phyloP scores from a whole-genome alignment of 192 early-diverging fungal genomes.

The Allomyces macrogynus region DNA sequence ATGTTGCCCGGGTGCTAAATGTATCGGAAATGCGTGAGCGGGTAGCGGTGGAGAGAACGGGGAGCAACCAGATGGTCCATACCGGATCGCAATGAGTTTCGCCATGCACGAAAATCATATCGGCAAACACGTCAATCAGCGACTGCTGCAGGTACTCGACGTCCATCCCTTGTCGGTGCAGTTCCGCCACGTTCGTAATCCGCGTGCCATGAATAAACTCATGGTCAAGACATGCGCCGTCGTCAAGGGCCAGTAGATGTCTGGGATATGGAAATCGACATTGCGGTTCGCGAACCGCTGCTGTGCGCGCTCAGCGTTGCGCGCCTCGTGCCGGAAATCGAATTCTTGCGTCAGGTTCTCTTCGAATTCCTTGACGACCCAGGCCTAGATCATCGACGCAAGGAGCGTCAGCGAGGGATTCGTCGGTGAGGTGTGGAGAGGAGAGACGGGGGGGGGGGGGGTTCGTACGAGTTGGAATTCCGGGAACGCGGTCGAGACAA shows the following conservation, averaged over 20 bases:
- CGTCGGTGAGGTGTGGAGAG: no score
- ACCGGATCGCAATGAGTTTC: constrained; percentile 21
- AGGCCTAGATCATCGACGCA: constrained; percentile 3
- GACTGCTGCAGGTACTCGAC: constrained; percentile 17
- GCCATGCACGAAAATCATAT: constrained; percentile 25
- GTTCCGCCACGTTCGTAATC: constrained; percentile 20
- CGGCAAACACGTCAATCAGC: constrained; percentile 25
- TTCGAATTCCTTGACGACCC: constrained; percentile 23
- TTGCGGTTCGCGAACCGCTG: constrained; percentile 19
- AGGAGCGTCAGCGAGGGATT: no score
- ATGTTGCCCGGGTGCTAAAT: constrained; percentile 11
- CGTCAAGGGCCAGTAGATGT: constrained; percentile 22
- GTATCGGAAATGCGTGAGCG: neutral
- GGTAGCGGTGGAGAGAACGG: constrained; percentile 4
- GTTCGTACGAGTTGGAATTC: constrained; percentile 15
- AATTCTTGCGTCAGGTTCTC: constrained; percentile 24
- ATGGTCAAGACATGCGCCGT: constrained; percentile 22
- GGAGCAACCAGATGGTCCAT: constrained; percentile 4
- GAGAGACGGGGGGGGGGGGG: no score
- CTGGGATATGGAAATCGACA: constrained; percentile 17
- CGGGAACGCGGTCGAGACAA: constrained; percentile 18
- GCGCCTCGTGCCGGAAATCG: constrained; percentile 21
- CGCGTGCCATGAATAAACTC: constrained; percentile 28
- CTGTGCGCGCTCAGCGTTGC: constrained; percentile 21
- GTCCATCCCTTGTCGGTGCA: constrained; percentile 16